Base-by-base conservation (phyloP, 768 basidiomycete species). In the Pisolithus orientalis region DNA sequence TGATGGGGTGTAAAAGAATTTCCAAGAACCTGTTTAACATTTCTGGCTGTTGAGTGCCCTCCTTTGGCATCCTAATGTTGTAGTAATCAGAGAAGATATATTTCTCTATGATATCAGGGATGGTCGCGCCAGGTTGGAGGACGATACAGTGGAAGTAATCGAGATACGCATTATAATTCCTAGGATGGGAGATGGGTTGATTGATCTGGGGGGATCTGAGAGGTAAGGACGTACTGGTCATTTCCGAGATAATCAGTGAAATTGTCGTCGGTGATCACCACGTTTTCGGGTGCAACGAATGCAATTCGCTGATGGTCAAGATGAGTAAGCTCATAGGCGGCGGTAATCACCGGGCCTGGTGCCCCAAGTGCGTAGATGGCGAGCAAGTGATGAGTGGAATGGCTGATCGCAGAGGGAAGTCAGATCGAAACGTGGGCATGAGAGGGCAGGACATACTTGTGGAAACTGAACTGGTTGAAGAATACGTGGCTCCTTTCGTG, bases 351-450 rank as follows among this genome's bases (percentile, higher is more conserved):
- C 10, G 62, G 55, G 1, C 63, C 65, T 13, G 73, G 66, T 0
- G 77, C 85, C 2, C 86, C 87, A 10, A 89, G 64, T 1, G 74
- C 72, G 71, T 80, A 87, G 2, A 82, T 73, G 6, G 83, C 81
- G 25, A 84, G 64, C 17, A 78, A 56, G 25, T 78, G 80, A 56
- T 87, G 84, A 4, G 78, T 69, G 32, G 76, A 66, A 66, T 87
- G 85, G 51, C 79, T 80, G 47, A 31, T 49, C 21, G 51, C 8
- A 5, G 39, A 56, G 67, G 74, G 47, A 34, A 39, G 8, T 40
- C 28, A 50, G 37, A 42, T 40, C 6, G 44, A 29, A 47, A 52
- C 31, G 49, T 43, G 25, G 25, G 9, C 8, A 28, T 31, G 34
- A 14, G 28, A 42, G 43, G 32, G 40, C 11, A 32, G 32, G 2